Conservation (phyloP, 495 filamentous ascomycete genomes). For the Podospora bellae-mahoneyi region DNA sequence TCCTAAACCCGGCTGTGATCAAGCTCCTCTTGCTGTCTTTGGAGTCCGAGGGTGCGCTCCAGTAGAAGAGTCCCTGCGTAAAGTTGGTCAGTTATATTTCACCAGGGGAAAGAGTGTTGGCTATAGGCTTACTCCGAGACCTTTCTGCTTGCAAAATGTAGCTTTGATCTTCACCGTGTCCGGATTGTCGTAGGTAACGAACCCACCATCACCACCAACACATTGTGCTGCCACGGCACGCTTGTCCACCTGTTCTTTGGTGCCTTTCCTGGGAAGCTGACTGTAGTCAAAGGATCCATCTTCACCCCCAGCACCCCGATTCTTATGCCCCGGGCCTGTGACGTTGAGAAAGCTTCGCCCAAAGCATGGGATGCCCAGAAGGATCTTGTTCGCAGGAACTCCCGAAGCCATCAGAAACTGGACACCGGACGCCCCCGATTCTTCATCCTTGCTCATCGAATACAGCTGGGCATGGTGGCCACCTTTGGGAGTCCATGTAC, state of each 20-base stretch:
- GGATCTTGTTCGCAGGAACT: slow-evolving; percentile 69
- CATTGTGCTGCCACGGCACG: slow-evolving; percentile 68
- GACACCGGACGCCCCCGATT: slow-evolving; percentile 65
- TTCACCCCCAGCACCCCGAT: slow-evolving; percentile 63
- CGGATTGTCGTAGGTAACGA: slow-evolving; percentile 82
- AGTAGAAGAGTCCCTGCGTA: slow-evolving; percentile 77
- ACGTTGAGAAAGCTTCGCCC: slow-evolving; percentile 76
- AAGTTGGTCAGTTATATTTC: slow-evolving; percentile 10
- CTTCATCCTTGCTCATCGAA: slow-evolving; percentile 52
- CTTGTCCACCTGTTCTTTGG: slow-evolving; percentile 67
- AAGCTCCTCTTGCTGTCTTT: slow-evolving; percentile 63
- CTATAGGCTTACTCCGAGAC: slow-evolving; percentile 56
- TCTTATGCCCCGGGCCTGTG: slow-evolving; percentile 59
- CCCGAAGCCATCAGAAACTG: slow-evolving; percentile 61
- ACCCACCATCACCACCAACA: slow-evolving; percentile 76
- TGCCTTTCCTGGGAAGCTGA: slow-evolving; percentile 66
- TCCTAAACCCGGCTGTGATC: slow-evolving; percentile 69
- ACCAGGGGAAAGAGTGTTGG: background rate
- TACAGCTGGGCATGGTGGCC: slow-evolving; percentile 83
- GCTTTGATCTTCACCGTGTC: slow-evolving; percentile 83
- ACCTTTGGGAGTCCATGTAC: slow-evolving; percentile 64
- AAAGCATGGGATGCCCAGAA: slow-evolving; percentile 77
- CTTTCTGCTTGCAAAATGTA: slow-evolving; percentile 69
- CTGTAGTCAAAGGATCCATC: slow-evolving; percentile 82
- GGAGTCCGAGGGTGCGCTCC: slow-evolving; percentile 80